Base-by-base conservation (phyloP, 169 alveolate species). In the Toxoplasma gondii region DNA sequence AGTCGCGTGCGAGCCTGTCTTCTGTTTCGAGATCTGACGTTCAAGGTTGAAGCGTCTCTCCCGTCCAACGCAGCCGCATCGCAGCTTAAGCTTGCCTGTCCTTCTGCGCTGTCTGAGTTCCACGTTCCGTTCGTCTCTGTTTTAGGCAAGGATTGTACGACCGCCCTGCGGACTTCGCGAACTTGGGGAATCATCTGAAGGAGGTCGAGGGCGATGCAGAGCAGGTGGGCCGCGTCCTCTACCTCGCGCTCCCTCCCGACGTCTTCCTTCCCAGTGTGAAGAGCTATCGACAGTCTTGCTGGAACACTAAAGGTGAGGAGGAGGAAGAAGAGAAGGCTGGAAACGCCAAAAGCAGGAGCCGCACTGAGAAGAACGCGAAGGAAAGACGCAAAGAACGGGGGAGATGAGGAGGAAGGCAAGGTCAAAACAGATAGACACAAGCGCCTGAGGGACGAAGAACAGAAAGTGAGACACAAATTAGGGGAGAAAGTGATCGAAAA, bases 161-260 rank as follows among this genome's bases (percentile, higher is more conserved):
- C 78, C 87, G 39, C 31, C 86, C 34, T 41, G 54, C 27, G 69
- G 92, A 83, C n/a, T 93, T 94, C 17, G 54, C 43, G 53, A 70
- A 95, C 53, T 94, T 90, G 31, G 93, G 82, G 70, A 58, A 78
- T 31, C 54, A 43, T 29, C 92, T 67, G 39, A 81, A 53, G 43
- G 12, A 67, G 4, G 39, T 92, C 39, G 91, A 93, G 49, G 90
- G 91, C 38, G 53, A 41, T 69, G 92, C 90, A 36, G 39, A 58
- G 7, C 64, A 24, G 41, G 93, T 69, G 70, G 94, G 88, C 93
- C 81, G 97, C 64, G 93, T 96, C 58, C 83, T 96, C 45, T 96
- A 96, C 91, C 94, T 96, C 91, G 97, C 97, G 5, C 94, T 96
- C 67, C 97, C 97, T 12, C 97, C 97, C 12, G 96, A 96, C 43